Percentiles rank a stretch among this genome's conserved stretches.
Evolutionary conservation across 108 stramenopile species (phyloP).

Genomic region (Pelagomonas calceolata): DNA sequence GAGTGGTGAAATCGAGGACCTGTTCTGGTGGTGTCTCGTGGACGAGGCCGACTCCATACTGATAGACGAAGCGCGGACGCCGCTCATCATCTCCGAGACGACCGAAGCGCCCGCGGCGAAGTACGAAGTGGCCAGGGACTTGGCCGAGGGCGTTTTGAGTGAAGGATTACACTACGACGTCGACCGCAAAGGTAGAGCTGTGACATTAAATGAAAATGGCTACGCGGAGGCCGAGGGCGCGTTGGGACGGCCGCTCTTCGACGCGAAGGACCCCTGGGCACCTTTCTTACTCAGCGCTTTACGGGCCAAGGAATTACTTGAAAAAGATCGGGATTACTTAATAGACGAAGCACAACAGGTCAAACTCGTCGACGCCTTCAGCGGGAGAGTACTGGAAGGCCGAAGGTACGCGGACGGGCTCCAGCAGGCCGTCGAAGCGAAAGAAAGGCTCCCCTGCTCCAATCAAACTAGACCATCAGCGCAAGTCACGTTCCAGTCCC

Average conservation of each 20-base stretch:
- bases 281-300: slow-evolving; percentile 74
- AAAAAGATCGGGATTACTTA: slow-evolving; percentile 74
- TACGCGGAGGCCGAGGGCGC: slow-evolving; percentile 72
- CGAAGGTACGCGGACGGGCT: slow-evolving; percentile 85
- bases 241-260: slow-evolving; percentile 64
- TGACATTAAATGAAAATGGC: slow-evolving; percentile 69
- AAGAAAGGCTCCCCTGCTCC: slow-evolving; percentile 77
- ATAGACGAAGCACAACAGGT: slow-evolving; percentile 38
- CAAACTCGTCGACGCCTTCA: slow-evolving; percentile 84
- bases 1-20: slow-evolving; percentile 22
- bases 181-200: slow-evolving; percentile 77
- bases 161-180: slow-evolving; percentile 71
- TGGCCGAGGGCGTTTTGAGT: slow-evolving; percentile 66
- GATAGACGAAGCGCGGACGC: slow-evolving; percentile 86
- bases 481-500: slow-evolving; percentile 86
- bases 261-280: slow-evolving; percentile 72
- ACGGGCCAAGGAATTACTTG: slow-evolving; percentile 85
- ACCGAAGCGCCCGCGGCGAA: slow-evolving; percentile 58
- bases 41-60: slow-evolving; percentile 94
- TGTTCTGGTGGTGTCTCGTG: slow-evolving; percentile 54
- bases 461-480: slow-evolving; percentile 82
- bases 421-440: slow-evolving; percentile 84
- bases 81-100: slow-evolving; percentile 68
- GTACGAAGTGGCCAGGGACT: slow-evolving; percentile 57
- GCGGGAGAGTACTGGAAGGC: slow-evolving; percentile 85